Conservation (phyloP, 257 asterid species). For the Anisodus tanguticus region DNA sequence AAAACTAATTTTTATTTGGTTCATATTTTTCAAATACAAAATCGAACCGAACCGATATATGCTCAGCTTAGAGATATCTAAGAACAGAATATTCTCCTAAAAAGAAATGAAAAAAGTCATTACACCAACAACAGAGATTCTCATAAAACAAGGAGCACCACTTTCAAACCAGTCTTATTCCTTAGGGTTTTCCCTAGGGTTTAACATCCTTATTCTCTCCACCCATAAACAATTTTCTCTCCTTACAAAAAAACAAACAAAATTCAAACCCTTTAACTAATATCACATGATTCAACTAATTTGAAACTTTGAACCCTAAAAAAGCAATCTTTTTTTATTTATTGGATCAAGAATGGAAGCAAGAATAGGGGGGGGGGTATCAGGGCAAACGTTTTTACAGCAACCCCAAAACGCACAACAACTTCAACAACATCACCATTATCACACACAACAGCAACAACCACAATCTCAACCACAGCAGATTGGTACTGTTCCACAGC, state of each 20-base stretch:
- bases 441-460: constrained; percentile 32
- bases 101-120: not conserved
- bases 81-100: constrained; percentile 14
- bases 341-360: constrained; percentile 63
- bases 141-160: constrained; percentile 14
- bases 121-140: not conserved
- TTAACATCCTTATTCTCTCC: too few relatives aligned
- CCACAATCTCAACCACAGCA: constrained; percentile 50
- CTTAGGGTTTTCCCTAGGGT: constrained; percentile 19
- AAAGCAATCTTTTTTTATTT: not conserved
- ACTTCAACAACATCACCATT: constrained; percentile 45
- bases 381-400: constrained; percentile 53
- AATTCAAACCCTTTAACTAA: not conserved
- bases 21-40: too few relatives aligned
- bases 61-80: not conserved
- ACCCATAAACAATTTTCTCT: not conserved
- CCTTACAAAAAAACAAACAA: not conserved
- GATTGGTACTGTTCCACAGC: constrained; percentile 86
- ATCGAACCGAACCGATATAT: too few relatives aligned
- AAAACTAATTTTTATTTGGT: too few relatives aligned
- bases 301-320: not conserved
- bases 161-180: constrained; percentile 3
- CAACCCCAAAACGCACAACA: constrained; percentile 40
- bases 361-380: constrained; percentile 59
- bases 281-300: not conserved